Evolutionary conservation across 2,329 filamentous ascomycete species (phyloP).

Genomic region (Polytolypa hystricis): DNA sequence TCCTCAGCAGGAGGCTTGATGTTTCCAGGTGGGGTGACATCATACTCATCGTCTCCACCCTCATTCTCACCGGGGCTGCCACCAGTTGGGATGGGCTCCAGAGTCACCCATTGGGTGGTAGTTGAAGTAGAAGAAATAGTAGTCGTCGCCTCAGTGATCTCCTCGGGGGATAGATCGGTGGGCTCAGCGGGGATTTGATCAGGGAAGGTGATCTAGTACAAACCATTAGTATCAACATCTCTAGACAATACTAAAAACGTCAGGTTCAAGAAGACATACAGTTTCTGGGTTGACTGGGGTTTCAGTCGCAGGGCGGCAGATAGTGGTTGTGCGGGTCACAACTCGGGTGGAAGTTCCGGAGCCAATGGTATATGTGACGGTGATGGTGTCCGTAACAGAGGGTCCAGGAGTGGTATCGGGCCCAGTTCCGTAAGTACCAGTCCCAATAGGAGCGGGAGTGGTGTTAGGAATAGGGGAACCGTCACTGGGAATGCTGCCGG

Average conservation of each 20-base stretch:
- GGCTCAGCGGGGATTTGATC: too few species aligned
- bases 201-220: too few species aligned
- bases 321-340: constrained; percentile 26
- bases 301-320: constrained; percentile 23
- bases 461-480: too few species aligned
- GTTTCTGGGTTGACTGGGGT: background rate
- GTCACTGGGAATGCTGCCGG: too few species aligned
- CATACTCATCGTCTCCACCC: background rate
- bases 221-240: too few species aligned
- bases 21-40: background rate
- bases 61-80: constrained; percentile 4
- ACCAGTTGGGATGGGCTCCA: constrained; percentile 5
- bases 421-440: too few species aligned
- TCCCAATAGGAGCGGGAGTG: too few species aligned
- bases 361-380: constrained; percentile 31
- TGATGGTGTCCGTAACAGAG: constrained; percentile 16
- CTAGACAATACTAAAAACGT: too few species aligned
- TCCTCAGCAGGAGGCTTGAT: background rate
- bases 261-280: too few species aligned
- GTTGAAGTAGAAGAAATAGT: constrained; percentile 20
- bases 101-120: constrained; percentile 16
- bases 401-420: background rate
- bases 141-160: constrained; percentile 14
- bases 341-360: constrained; percentile 24
- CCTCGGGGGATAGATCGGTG: too few species aligned